Conservation (phyloP, 2,329 filamentous ascomycete genomes). For the Paradendryphiella salina region DNA sequence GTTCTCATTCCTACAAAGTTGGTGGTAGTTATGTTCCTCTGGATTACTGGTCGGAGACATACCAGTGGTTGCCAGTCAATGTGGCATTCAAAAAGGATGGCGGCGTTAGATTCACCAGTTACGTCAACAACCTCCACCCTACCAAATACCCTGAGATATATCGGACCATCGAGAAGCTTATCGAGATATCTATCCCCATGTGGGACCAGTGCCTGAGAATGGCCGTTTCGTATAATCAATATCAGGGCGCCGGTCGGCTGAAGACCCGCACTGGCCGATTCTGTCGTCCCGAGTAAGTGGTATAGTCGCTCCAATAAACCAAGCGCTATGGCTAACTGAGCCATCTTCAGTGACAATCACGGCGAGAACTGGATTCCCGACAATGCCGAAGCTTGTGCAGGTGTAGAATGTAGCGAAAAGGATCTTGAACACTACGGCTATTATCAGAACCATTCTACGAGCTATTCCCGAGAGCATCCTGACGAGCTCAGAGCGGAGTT, state of each 20-base stretch:
- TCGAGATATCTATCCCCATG: constrained; percentile 24
- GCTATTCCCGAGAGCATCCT: not conserved
- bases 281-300: constrained; percentile 1
- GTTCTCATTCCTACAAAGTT: not conserved
- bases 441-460: no score
- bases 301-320: not conserved
- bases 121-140: constrained; percentile 61
- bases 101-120: constrained; percentile 51
- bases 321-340: not conserved
- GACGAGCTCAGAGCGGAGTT: constrained; percentile 4
- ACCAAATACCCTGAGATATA: constrained; percentile 25
- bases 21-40: constrained; percentile 11
- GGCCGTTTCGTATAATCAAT: not conserved
- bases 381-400: constrained; percentile 3
- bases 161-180: constrained; percentile 23
- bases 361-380: constrained; percentile 20
- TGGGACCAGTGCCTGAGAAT: constrained; percentile 29
- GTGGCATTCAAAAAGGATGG: constrained; percentile 48
- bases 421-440: not conserved
- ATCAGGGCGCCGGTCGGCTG: constrained; percentile 16
- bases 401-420: constrained; percentile 3
- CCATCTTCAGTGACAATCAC: constrained; percentile 19
- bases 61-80: constrained; percentile 58
- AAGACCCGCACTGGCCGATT: constrained; percentile 11
- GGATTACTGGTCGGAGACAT: constrained; percentile 26